A percentile compares a stretch with the other conserved stretches of the same genome.
phyloP scores from a whole-genome alignment of 179 eudicot species.

The Silene noctiflora region DNA sequence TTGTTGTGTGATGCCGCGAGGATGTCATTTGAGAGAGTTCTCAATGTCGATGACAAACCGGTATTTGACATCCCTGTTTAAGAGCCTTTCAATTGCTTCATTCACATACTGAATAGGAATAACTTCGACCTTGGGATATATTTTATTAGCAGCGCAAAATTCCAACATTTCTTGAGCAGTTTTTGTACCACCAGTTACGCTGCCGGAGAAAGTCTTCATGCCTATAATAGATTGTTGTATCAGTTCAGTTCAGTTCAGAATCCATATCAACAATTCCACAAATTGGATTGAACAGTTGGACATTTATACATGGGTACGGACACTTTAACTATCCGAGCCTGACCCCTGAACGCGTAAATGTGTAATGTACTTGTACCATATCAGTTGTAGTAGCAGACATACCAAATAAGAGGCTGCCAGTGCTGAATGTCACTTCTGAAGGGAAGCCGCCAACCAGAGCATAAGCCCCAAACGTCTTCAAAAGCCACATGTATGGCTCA shows the following conservation, averaged over 20 bases:
- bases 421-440: constrained; percentile 56
- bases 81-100: constrained; percentile 35
- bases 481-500: constrained; percentile 57
- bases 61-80: background rate
- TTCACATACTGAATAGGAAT: constrained; percentile 32
- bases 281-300: too few species aligned
- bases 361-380: background rate
- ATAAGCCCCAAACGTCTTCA: constrained; percentile 61
- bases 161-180: constrained; percentile 37
- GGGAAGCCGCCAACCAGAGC: constrained; percentile 62
- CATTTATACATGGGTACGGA: too few species aligned
- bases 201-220: constrained; percentile 35
- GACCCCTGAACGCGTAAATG: background rate
- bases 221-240: constrained; percentile 17
- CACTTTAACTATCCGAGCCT: background rate
- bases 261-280: too few species aligned
- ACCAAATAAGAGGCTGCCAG: constrained; percentile 59
- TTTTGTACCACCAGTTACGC: constrained; percentile 37
- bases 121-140: constrained; percentile 35
- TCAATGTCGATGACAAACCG: too few species aligned
- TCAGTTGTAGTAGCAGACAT: background rate
- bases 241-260: background rate
- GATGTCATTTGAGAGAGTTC: too few species aligned
- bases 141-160: constrained; percentile 28
- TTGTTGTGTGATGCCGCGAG: too few species aligned